Evolutionary conservation across 257 asterid species (phyloP).

Genomic region (Ocimum tenuiflorum): DNA sequence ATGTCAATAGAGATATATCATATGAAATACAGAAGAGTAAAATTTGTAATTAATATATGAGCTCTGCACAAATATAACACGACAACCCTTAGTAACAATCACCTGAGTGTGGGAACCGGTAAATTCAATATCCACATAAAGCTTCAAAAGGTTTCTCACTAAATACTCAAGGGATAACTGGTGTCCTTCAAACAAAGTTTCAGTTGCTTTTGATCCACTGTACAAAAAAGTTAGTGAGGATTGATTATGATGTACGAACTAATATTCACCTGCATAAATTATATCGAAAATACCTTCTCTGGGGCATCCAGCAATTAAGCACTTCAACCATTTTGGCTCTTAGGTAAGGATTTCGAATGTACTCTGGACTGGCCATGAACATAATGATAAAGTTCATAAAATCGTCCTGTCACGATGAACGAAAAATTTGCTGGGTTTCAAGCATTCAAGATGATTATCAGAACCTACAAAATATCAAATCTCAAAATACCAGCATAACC

Average conservation of each 20-base stretch:
- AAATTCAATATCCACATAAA: slow-evolving; percentile 93
- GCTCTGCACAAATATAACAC: not conserved
- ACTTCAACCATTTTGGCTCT: slow-evolving; percentile 99
- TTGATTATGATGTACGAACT: not conserved
- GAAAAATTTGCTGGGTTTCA: slow-evolving; percentile 5
- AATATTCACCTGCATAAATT: not conserved
- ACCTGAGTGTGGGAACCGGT: slow-evolving; percentile 99
- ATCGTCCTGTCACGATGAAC: slow-evolving; percentile 58
- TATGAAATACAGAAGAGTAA: not conserved
- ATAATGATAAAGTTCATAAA: slow-evolving; percentile 95
- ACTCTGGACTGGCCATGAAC: slow-evolving; percentile 98
- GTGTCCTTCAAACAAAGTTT: slow-evolving; percentile 84
- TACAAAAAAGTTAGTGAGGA: slow-evolving; percentile 17
- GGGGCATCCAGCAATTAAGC: slow-evolving; percentile 97
- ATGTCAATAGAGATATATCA: not conserved
- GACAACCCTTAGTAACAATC: slow-evolving; percentile 19
- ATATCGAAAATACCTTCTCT: slow-evolving; percentile 52
- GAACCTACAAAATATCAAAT: slow-evolving; percentile 2
- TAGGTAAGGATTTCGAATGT: slow-evolving; percentile 86
- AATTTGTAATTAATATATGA: not conserved
- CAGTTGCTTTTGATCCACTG: slow-evolving; percentile 87
- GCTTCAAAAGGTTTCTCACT: slow-evolving; percentile 83
- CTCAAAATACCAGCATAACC: slow-evolving; percentile 52
- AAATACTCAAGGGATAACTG: slow-evolving; percentile 79
- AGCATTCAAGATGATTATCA: slow-evolving; percentile 12